Percentiles rank a stretch among this genome's conserved stretches.
Evolutionary conservation across 805 yeast genomes (phyloP).

Genomic region (Hanseniaspora lachancei): DNA sequence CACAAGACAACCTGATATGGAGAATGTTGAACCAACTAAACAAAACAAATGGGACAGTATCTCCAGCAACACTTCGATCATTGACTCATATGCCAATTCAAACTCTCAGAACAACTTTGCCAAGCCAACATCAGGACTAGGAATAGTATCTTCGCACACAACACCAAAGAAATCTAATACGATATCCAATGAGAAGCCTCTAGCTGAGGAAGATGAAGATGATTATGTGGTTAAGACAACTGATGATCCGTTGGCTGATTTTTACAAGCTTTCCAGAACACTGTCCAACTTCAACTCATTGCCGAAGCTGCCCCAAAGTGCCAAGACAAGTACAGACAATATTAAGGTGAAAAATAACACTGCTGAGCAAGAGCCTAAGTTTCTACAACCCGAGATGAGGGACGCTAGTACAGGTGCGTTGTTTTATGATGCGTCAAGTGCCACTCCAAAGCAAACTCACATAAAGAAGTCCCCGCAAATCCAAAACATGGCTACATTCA

Average conservation of each 20-base stretch:
- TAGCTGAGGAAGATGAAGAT: conserved; percentile 1
- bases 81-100: conserved; percentile 11
- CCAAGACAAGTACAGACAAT: conserved; percentile 14
- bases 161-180: neutral
- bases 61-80: conserved; percentile 4
- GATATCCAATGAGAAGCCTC: neutral
- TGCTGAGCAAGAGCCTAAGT: conserved; percentile 19
- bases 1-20: neutral
- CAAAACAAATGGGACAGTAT: neutral
- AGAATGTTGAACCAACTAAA: neutral
- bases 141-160: conserved; percentile 1
- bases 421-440: conserved; percentile 16
- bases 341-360: conserved; percentile 13
- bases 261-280: conserved; percentile 16
- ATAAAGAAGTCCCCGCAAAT: conserved; percentile 14
- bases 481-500: conserved; percentile 11
- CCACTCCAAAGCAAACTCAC: conserved; percentile 14
- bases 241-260: conserved; percentile 18
- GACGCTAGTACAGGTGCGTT: conserved; percentile 14
- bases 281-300: conserved; percentile 11
- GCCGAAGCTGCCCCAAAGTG: neutral
- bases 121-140: conserved; percentile 12
- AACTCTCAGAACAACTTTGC: neutral
- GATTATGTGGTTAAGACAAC: conserved; percentile 9
- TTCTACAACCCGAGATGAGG: conserved; percentile 10